A percentile compares a stretch with the other conserved stretches of the same genome.
phyloP scores from a whole-genome alignment of 306 rosid species.

The Canavalia gladiata region DNA sequence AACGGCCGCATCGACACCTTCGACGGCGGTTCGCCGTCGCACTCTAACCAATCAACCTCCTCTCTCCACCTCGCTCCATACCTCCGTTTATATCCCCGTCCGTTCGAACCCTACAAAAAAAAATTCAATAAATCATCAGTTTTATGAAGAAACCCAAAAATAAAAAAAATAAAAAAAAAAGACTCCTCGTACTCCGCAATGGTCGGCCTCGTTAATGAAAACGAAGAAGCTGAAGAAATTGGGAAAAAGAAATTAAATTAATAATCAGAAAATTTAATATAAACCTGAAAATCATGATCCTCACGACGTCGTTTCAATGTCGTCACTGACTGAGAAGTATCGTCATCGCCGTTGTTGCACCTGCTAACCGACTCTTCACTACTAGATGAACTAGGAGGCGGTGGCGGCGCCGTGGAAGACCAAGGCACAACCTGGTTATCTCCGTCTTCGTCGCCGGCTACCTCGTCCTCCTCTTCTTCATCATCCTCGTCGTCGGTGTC shows the following conservation, averaged over 20 bases:
- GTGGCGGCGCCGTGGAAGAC: conserved; percentile 63
- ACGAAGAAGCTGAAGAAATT: background rate
- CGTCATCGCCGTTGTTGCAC: conserved; percentile 46
- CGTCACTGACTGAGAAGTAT: conserved; percentile 18
- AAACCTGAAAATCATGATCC: conserved; percentile 58
- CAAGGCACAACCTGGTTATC: conserved; percentile 75
- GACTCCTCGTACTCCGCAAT: background rate
- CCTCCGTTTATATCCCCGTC: conserved; percentile 27
- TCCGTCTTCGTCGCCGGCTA: conserved; percentile 53
- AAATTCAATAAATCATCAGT: background rate
- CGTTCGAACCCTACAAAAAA: conserved; percentile 29
- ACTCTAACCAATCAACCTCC: conserved; percentile 23
- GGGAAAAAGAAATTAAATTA: background rate
- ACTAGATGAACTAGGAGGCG: conserved; percentile 63
- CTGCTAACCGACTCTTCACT: conserved; percentile 61
- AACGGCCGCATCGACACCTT: conserved; percentile 27
- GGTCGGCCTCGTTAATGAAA: background rate
- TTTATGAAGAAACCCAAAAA: background rate
- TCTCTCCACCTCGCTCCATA: conserved; percentile 35
- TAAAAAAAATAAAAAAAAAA: background rate
- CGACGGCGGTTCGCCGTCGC: conserved; percentile 45
- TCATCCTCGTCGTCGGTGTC: conserved; percentile 47
- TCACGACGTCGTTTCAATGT: conserved; percentile 63
- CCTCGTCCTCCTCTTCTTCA: conserved; percentile 36
- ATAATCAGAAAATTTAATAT: background rate